Base-by-base conservation (phyloP, 345 rosid species). In the Anacardium occidentale region DNA sequence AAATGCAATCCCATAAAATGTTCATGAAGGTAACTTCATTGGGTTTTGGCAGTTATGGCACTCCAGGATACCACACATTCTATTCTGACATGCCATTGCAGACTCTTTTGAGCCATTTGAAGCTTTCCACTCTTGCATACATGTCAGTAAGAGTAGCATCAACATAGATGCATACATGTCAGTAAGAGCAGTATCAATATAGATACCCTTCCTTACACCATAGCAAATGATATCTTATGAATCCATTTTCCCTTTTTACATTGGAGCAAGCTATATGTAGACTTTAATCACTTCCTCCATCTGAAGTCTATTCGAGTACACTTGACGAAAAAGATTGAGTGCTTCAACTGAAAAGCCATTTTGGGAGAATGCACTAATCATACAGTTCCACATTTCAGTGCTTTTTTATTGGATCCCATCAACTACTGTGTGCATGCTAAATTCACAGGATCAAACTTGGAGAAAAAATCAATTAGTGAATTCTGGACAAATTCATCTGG, bases 121-220 rank as follows among this genome's bases (percentile, higher is more conserved):
- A 87, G 90, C 79, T 91, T 90, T 82, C 94, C 97, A 51, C 94
- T 86, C 75, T 91, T 89, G n/a, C n/a, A n/a, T n/a, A n/a, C n/a
- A n/a, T n/a, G n/a, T n/a, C n/a, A n/a, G n/a, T n/a, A n/a, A n/a
- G n/a, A n/a, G n/a, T n/a, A n/a, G n/a, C n/a, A n/a, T n/a, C n/a
- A n/a, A n/a, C n/a, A n/a, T n/a, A n/a, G n/a, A n/a, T 2, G 85
- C 87, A 64, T 91, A 89, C 94, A 89, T 87, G 81, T 87, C 94
- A 20, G 80, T 75, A 18, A 91, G 74, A 56, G 97, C 91, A 48
- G 92, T 87, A 65, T 89, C 85, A 11, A 82, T 75, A 69, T 77
- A 89, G 53, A 85, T 79, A 82, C 89, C 88, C 40, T 75, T 72
- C 34, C 50, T 68, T 66, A 81, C 56, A 26, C 88, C 91, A 3